A percentile compares a stretch with the other conserved stretches of the same genome.
Conservation (phyloP, 169 alveolate species). For the Babesia ovis region DNA sequence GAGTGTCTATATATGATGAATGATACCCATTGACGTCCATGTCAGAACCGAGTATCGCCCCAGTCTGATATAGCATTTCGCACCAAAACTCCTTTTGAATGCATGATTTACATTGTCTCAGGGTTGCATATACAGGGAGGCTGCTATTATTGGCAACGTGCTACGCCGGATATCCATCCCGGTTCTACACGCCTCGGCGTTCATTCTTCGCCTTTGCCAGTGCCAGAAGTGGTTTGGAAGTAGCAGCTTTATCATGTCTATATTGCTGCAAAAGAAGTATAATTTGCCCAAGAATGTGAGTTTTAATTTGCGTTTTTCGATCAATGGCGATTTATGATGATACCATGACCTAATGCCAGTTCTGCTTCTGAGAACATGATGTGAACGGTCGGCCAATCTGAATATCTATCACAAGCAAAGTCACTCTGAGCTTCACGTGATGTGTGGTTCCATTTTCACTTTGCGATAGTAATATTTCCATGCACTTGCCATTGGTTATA, state of each 20-base stretch:
- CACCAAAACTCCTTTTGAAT: neutral
- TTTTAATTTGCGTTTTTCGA: conserved; percentile 12
- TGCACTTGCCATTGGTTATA: conserved; percentile 3
- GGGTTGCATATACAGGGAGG: conserved; percentile 91
- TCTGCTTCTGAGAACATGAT: conserved; percentile 57
- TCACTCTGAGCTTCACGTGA: conserved; percentile 55
- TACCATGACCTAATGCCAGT: conserved; percentile 37
- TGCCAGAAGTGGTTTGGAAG: conserved; percentile 85
- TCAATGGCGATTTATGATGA: conserved; percentile 20
- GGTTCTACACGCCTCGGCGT: conserved; percentile 89
- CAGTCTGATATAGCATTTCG: conserved; percentile 72
- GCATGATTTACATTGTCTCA: conserved; percentile 17
- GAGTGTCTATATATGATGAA: conserved; percentile 69
- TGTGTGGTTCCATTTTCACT: conserved; percentile 64
- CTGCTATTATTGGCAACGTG: conserved; percentile 92
- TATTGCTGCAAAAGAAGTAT: conserved; percentile 89
- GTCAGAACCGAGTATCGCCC: conserved; percentile 76
- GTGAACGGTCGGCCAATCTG: conserved; percentile 53
- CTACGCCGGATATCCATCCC: conserved; percentile 89
- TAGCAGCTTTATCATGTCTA: conserved; percentile 87
- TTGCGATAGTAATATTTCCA: conserved; percentile 59
- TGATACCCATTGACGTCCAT: conserved; percentile 59
- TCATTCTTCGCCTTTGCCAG: conserved; percentile 86
- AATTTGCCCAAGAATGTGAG: conserved; percentile 89
- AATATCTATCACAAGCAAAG: conserved; percentile 33